phyloP scores from a whole-genome alignment of 2,329 filamentous ascomycete species.

The Sarocladiaceae sp. region DNA sequence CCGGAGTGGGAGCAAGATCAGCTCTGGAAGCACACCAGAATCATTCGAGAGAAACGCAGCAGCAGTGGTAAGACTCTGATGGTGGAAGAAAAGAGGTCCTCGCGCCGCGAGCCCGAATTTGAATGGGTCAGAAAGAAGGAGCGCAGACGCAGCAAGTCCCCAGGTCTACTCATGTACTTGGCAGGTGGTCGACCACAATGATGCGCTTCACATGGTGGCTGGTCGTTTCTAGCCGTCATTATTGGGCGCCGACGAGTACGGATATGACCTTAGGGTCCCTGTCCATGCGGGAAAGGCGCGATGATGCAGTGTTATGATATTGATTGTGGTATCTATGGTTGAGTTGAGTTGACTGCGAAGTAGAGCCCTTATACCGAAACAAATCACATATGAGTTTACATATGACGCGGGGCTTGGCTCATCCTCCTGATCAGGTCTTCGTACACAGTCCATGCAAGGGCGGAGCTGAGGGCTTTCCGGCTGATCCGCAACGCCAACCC shows the following conservation, averaged over 20 bases:
- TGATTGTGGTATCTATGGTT: constrained; percentile 9
- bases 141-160: constrained; percentile 52
- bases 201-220: not conserved
- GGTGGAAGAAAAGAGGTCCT: constrained; percentile 38
- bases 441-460: constrained; percentile 96
- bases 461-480: constrained; percentile 86
- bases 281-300: no score
- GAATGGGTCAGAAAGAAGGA: constrained; percentile 58
- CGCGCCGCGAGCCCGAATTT: constrained; percentile 37
- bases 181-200: constrained; percentile 43
- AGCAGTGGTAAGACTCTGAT: constrained; percentile 35
- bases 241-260: no score
- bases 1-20: constrained; percentile 66
- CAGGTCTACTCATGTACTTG: constrained; percentile 52
- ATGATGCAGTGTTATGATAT: constrained; percentile 5
- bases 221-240: no score
- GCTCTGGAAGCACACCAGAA: constrained; percentile 67
- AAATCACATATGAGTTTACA: not conserved
- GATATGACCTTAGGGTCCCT: no score
- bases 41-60: constrained; percentile 52
- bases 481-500: constrained; percentile 83
- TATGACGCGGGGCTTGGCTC: not conserved
- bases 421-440: constrained; percentile 73
- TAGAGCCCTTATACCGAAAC: not conserved
- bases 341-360: constrained; percentile 12